Conservation (phyloP, 73 alveolate species). For the Paramecium bursaria region DNA sequence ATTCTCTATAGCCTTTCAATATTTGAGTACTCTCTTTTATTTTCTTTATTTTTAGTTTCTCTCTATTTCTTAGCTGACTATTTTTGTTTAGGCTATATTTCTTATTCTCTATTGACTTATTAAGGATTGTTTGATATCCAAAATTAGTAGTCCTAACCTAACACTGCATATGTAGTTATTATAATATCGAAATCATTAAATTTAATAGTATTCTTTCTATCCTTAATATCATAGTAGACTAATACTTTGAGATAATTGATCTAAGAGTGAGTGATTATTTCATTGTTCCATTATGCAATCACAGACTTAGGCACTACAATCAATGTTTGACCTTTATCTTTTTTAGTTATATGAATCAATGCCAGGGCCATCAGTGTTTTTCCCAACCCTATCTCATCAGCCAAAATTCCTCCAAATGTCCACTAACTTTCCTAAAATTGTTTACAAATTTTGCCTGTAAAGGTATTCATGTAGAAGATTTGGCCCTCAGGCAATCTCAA, state of each 20-base stretch:
- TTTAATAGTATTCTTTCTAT: background rate
- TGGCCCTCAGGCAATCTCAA: conserved; percentile 12
- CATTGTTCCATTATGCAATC: conserved; percentile 66
- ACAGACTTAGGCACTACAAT: conserved; percentile 70
- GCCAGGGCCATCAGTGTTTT: conserved; percentile 78
- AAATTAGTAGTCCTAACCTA: background rate
- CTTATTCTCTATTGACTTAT: too few relatives aligned
- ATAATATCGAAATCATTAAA: conserved; percentile 17
- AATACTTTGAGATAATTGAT: conserved; percentile 18
- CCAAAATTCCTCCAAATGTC: conserved; percentile 79
- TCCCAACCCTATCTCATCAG: conserved; percentile 88
- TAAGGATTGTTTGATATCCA: conserved; percentile 27
- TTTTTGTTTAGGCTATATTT: too few relatives aligned
- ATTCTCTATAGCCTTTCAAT: too few relatives aligned
- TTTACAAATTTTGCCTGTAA: conserved; percentile 67
- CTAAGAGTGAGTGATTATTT: conserved; percentile 60
- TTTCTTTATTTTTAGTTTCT: too few relatives aligned
- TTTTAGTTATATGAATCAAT: conserved; percentile 55
- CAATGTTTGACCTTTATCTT: conserved; percentile 70
- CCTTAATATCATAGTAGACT: conserved; percentile 19
- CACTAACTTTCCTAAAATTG: conserved; percentile 31
- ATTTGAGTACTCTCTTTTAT: too few relatives aligned
- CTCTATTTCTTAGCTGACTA: too few relatives aligned
- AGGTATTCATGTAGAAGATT: conserved; percentile 60
- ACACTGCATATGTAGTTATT: conserved; percentile 35